These are phyloP conservation scores for Arabidopsis thaliana DNA, from an alignment of 345 rosid species.

Conservation along the genomic window TAIR10.1 NC_003071.7:18639501-18640000, in stretches of 20 bases:
- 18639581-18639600: constrained; percentile 89
- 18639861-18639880: neutral
- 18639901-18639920: neutral
- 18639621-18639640: constrained; percentile 81
- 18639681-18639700: constrained; percentile 14
- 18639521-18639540: constrained; percentile 94
- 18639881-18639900: neutral
- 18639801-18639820: constrained; percentile 29
- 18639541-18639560: constrained; percentile 95
- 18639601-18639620: constrained; percentile 98
- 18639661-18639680: constrained; percentile 38
- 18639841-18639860: neutral
- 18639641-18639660: constrained; percentile 43
- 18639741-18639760: constrained; percentile 7
- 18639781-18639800: constrained; percentile 27
- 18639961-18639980: neutral
- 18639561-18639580: constrained; percentile 97
- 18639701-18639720: constrained; percentile 36
- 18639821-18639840: neutral
- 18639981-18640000: neutral
- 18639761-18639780: neutral
- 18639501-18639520: constrained; percentile 83
- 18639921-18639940: neutral
- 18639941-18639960: neutral
- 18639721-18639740: constrained; percentile 27